Conservation (phyloP, 208 protist species). For the Acanthamoeba royreba region DNA sequence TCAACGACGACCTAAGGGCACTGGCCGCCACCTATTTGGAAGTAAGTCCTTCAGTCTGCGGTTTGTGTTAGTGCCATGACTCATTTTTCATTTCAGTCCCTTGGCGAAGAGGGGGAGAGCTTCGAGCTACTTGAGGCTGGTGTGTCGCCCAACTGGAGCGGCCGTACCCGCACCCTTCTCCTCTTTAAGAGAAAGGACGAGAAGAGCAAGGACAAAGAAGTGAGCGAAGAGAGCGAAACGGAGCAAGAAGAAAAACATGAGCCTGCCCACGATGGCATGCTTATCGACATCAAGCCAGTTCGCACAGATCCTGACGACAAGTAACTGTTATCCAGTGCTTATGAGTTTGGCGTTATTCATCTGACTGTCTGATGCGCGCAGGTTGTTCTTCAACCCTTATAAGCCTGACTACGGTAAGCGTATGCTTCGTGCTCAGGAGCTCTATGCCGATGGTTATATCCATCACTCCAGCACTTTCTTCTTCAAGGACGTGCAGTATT, state of each 20-base stretch:
- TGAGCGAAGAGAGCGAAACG: no score
- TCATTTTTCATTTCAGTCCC: neutral
- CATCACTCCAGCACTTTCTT: neutral
- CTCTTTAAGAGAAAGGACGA: neutral
- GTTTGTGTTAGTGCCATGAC: neutral
- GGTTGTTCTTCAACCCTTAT: slow-evolving; percentile 1
- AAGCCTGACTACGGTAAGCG: slow-evolving; percentile 1
- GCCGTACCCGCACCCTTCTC: neutral
- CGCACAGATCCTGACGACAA: neutral
- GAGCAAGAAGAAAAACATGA: neutral
- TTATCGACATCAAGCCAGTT: neutral
- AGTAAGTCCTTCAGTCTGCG: neutral
- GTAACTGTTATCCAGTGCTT: neutral
- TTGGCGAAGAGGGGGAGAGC: neutral
- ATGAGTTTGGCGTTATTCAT: no score
- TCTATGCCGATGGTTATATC: neutral
- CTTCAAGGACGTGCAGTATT: neutral
- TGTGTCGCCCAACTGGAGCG: slow-evolving; percentile 35
- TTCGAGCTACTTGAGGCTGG: neutral
- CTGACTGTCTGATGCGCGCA: no score
- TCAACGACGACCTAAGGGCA: neutral
- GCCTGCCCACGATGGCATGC: neutral
- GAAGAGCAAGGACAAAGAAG: neutral
- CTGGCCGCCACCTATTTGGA: neutral
- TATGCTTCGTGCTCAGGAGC: neutral